These are phyloP conservation scores for Hawksworthiomyces lignivorus DNA, from an alignment of 2,329 filamentous ascomycete genomes.

Conservation along the genomic window DNA sequence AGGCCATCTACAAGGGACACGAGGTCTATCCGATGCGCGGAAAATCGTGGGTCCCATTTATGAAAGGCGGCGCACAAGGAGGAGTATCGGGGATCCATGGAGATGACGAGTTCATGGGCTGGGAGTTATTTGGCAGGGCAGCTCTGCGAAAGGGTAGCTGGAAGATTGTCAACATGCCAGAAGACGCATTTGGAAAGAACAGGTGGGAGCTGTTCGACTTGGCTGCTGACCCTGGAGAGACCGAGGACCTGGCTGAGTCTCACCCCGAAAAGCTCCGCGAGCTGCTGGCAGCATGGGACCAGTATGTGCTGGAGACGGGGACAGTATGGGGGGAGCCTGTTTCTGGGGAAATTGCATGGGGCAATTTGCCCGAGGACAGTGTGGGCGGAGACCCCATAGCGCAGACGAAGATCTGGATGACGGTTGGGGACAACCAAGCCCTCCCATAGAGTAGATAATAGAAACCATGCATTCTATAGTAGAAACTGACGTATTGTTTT, in stretches of 20 bases:
- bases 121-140: conserved; percentile 28
- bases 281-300: conserved; percentile 26
- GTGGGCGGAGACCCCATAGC: too few relatives aligned
- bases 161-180: conserved; percentile 38
- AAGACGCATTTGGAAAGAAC: conserved; percentile 39
- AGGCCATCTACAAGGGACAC: conserved; percentile 36
- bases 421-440: too few relatives aligned
- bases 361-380: too few relatives aligned
- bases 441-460: too few relatives aligned
- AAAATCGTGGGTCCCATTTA: conserved; percentile 14
- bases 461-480: too few relatives aligned
- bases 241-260: conserved; percentile 28
- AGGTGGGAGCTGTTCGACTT: conserved; percentile 43
- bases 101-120: conserved; percentile 28
- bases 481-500: too few relatives aligned
- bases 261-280: conserved; percentile 24
- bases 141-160: conserved; percentile 28
- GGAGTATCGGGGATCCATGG: conserved; percentile 22
- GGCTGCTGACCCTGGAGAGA: conserved; percentile 35
- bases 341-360: too few relatives aligned
- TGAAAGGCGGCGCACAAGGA: conserved; percentile 14
- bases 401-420: too few relatives aligned
- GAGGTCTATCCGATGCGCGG: conserved; percentile 27
- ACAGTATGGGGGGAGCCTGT: too few relatives aligned
- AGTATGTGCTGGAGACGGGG: conserved; percentile 43